A percentile compares a stretch with the other conserved stretches of the same genome.
phyloP scores from a whole-genome alignment of 352 stramenopile genomes.

The Phytophthora palmivora region DNA sequence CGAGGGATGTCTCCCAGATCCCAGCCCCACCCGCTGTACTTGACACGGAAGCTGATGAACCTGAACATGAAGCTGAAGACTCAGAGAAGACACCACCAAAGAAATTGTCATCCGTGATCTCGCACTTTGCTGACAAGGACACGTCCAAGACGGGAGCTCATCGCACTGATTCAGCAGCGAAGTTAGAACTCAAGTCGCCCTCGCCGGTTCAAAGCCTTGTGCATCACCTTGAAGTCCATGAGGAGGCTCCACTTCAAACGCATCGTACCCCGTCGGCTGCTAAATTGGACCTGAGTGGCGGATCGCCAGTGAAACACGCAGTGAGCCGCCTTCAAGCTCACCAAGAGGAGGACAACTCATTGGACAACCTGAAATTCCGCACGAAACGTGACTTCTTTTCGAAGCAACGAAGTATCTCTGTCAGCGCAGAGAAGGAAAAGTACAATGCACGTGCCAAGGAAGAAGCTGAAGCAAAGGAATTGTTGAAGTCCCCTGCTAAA shows the following conservation, averaged over 20 bases:
- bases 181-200: conserved; percentile 27
- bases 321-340: conserved; percentile 66
- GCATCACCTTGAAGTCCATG: conserved; percentile 39
- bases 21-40: too few species aligned
- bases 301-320: conserved; percentile 54
- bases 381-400: conserved; percentile 68
- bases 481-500: conserved; percentile 21
- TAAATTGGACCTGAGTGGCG: conserved; percentile 32
- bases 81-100: conserved; percentile 33
- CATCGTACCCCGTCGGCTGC: conserved; percentile 42
- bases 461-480: conserved; percentile 29
- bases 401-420: conserved; percentile 43
- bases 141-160: conserved; percentile 25
- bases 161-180: conserved; percentile 35
- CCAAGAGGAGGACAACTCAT: conserved; percentile 43
- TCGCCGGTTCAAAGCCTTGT: conserved; percentile 26
- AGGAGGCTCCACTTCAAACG: conserved; percentile 22
- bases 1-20: too few species aligned
- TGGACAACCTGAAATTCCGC: conserved; percentile 58
- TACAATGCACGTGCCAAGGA: conserved; percentile 38
- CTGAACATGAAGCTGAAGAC: too few species aligned
- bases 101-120: conserved; percentile 33
- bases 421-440: conserved; percentile 45
- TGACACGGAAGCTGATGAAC: conserved; percentile 15
- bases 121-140: conserved; percentile 34